A percentile compares a stretch with the other conserved stretches of the same genome.
These are phyloP conservation scores for Marasmius oreades DNA, from an alignment of 1,284 basidiomycete genomes.

Conservation along the genomic window DNA sequence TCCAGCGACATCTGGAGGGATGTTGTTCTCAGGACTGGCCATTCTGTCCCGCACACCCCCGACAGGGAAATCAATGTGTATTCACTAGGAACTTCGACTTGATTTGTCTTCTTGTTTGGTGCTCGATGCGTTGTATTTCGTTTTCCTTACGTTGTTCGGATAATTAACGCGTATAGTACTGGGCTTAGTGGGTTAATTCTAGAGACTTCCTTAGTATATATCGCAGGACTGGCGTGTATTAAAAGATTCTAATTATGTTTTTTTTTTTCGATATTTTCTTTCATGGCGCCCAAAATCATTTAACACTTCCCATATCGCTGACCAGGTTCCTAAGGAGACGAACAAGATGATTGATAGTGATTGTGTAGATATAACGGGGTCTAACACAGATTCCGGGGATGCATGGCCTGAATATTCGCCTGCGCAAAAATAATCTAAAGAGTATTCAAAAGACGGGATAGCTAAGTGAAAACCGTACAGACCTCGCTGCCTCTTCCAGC, in stretches of 20 bases:
- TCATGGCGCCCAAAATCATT: no score
- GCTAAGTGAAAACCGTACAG: neutral
- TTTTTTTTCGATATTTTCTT: no score
- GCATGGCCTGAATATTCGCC: no score
- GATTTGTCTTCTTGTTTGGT: neutral
- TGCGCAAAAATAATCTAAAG: neutral
- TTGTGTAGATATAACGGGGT: no score
- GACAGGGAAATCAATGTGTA: constrained; percentile 1
- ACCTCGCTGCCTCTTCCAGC: neutral
- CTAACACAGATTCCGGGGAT: no score
- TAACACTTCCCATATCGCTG: no score
- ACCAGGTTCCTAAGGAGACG: no score
- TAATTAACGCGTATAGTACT: neutral
- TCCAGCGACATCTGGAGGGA: constrained; percentile 21
- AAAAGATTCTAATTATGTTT: no score
- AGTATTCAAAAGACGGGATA: neutral
- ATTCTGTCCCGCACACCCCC: constrained; percentile 9
- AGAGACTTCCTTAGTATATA: no score
- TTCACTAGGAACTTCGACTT: neutral
- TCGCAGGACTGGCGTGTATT: no score
- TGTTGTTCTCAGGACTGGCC: constrained; percentile 25
- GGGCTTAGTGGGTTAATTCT: no score
- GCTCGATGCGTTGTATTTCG: neutral
- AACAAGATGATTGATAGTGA: no score
- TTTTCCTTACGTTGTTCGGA: neutral